Conservation (phyloP, 2,329 filamentous ascomycete genomes). For the Trichoderma sp. region DNA sequence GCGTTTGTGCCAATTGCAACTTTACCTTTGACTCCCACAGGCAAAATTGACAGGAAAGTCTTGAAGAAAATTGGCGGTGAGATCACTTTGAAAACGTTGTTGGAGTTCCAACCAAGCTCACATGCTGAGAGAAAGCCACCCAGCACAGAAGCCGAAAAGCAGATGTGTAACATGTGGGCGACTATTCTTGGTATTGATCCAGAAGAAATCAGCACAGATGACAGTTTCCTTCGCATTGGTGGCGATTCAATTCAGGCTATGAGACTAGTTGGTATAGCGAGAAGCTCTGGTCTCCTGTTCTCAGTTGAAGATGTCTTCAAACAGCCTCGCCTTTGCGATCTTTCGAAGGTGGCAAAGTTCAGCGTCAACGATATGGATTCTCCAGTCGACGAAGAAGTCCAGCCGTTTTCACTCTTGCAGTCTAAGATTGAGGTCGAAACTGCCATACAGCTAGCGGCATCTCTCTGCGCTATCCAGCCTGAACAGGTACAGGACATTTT, state of each 20-base stretch:
- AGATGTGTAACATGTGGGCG: background rate
- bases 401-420: background rate
- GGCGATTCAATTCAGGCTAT: slow-evolving; percentile 50
- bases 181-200: background rate
- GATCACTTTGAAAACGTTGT: background rate
- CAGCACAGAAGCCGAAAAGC: background rate
- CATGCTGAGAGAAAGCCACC: background rate
- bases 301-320: background rate
- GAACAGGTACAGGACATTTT: background rate
- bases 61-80: background rate
- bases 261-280: slow-evolving; percentile 43
- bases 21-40: background rate
- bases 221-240: slow-evolving; percentile 30
- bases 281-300: slow-evolving; percentile 23
- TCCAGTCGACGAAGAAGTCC: background rate
- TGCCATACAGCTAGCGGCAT: background rate
- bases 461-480: background rate
- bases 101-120: background rate
- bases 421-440: background rate
- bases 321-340: background rate
- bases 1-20: background rate
- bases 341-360: background rate
- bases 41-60: background rate
- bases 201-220: background rate
- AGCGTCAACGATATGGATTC: background rate